Percentiles rank a stretch among this genome's conserved stretches.
phyloP scores from a whole-genome alignment of 1,139 yeast species.

The Saccharomyces hybrid region DNA sequence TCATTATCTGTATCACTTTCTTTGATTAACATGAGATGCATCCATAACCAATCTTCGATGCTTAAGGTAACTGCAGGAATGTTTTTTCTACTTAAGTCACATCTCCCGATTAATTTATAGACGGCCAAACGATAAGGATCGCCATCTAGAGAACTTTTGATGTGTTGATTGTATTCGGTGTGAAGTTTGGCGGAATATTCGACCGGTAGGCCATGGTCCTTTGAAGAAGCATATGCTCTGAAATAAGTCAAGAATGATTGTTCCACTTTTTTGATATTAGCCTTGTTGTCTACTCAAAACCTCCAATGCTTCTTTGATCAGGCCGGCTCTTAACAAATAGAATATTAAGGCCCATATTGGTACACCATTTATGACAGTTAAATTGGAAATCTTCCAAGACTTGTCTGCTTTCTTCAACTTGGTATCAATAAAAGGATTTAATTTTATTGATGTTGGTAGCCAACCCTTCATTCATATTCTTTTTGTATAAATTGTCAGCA shows the following conservation, averaged over 20 bases:
- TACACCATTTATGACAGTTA: slow-evolving; percentile 64
- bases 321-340: slow-evolving; percentile 78
- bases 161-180: slow-evolving; percentile 77
- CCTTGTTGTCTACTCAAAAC: slow-evolving; percentile 45
- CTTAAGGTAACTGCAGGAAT: slow-evolving; percentile 72
- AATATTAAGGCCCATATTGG: slow-evolving; percentile 92
- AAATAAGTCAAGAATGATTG: slow-evolving; percentile 76
- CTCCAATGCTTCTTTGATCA: slow-evolving; percentile 66
- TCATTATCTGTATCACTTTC: slow-evolving; percentile 42
- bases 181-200: slow-evolving; percentile 66
- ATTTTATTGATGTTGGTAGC: slow-evolving; percentile 69
- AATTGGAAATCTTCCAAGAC: slow-evolving; percentile 43
- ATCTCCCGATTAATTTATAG: slow-evolving; percentile 85
- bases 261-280: slow-evolving; percentile 71
- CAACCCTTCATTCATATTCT: slow-evolving; percentile 54
- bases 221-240: slow-evolving; percentile 60
- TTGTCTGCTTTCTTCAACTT: slow-evolving; percentile 40
- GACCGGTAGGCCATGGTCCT: slow-evolving; percentile 47
- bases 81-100: slow-evolving; percentile 62
- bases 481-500: slow-evolving; percentile 64
- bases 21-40: slow-evolving; percentile 69
- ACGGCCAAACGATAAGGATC: slow-evolving; percentile 91
- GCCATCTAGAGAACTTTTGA: slow-evolving; percentile 60
- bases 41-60: slow-evolving; percentile 96
- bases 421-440: slow-evolving; percentile 54